Percentiles rank a stretch among this genome's conserved stretches.
These are phyloP conservation scores for Papiliotrema fonsecae DNA, from an alignment of 1,284 basidiomycete genomes.

Conservation along the genomic window DNA sequence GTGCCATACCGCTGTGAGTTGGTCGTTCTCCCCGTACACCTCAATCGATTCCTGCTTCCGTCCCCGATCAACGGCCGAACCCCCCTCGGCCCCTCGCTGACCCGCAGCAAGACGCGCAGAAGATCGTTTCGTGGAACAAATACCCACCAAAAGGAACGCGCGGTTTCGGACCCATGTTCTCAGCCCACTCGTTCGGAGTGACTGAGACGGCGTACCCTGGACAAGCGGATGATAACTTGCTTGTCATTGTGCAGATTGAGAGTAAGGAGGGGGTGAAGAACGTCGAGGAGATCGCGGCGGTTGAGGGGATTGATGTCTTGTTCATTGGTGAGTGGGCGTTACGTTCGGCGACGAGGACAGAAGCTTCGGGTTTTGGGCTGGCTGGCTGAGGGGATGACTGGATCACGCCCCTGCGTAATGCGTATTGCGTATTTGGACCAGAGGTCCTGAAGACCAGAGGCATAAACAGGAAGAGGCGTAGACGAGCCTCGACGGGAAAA, in stretches of 20 bases:
- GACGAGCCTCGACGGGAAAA: too few species aligned
- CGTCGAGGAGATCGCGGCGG: slow-evolving; percentile 58
- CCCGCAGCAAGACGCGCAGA: slow-evolving; percentile 20
- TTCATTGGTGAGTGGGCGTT: slow-evolving; percentile 61
- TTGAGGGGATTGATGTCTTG: slow-evolving; percentile 59
- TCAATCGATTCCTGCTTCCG: neutral
- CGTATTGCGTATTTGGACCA: too few species aligned
- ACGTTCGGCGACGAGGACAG: too few species aligned
- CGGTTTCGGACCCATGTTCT: slow-evolving; percentile 34
- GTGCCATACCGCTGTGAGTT: slow-evolving; percentile 26
- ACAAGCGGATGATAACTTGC: slow-evolving; percentile 56
- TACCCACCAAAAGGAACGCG: slow-evolving; percentile 30
- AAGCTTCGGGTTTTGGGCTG: too few species aligned
- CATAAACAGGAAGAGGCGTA: too few species aligned
- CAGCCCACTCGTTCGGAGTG: slow-evolving; percentile 19
- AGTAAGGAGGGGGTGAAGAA: slow-evolving; percentile 60
- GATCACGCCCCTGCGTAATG: too few species aligned
- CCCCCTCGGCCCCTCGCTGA: neutral
- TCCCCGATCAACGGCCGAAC: neutral
- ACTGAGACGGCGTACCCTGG: slow-evolving; percentile 54
- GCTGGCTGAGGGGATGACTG: too few species aligned
- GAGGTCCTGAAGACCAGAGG: too few species aligned
- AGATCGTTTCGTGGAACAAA: slow-evolving; percentile 26
- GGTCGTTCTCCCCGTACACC: neutral
- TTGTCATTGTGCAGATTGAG: slow-evolving; percentile 66